Percentiles rank a stretch among this genome's conserved stretches.
Conservation (phyloP, 2,329 filamentous ascomycete genomes). For the Colletotrichum noveboracense region DNA sequence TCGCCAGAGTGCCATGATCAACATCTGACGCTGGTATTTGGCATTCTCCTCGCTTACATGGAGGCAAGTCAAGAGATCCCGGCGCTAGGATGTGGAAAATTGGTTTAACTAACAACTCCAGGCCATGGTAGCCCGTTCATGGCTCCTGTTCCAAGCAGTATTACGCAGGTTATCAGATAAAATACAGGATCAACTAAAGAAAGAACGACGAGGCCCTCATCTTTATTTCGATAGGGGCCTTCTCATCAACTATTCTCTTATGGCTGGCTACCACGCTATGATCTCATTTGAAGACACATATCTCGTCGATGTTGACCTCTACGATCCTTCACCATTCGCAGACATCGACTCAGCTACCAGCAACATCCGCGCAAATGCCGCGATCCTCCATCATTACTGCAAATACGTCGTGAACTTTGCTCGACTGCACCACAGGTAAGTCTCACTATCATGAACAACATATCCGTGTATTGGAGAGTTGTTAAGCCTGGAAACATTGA, state of each 20-base stretch:
- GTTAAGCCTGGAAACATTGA: not conserved
- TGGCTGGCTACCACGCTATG: not conserved
- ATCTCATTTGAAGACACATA: not conserved
- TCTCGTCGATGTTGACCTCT: not conserved
- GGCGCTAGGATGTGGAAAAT: not conserved
- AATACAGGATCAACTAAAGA: not conserved
- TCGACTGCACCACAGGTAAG: not conserved
- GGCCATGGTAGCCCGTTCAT: conserved; percentile 2
- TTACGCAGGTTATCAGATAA: not conserved
- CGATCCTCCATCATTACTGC: conserved; percentile 1
- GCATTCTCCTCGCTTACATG: not conserved
- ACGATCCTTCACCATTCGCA: not conserved
- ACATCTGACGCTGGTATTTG: conserved; percentile 2
- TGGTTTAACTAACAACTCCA: not conserved
- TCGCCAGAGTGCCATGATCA: not conserved
- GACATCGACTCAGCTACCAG: not conserved
- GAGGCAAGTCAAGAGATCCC: not conserved
- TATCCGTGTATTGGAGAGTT: not conserved
- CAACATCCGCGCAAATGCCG: not conserved
- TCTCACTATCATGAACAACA: not conserved
- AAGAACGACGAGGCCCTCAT: not conserved
- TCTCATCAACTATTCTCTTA: not conserved
- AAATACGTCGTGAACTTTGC: not conserved
- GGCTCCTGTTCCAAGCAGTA: not conserved
- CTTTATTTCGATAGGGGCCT: conserved; percentile 4